Base-by-base conservation (phyloP, 1,284 basidiomycete genomes). In the Melampsora abietis-canadensis region DNA sequence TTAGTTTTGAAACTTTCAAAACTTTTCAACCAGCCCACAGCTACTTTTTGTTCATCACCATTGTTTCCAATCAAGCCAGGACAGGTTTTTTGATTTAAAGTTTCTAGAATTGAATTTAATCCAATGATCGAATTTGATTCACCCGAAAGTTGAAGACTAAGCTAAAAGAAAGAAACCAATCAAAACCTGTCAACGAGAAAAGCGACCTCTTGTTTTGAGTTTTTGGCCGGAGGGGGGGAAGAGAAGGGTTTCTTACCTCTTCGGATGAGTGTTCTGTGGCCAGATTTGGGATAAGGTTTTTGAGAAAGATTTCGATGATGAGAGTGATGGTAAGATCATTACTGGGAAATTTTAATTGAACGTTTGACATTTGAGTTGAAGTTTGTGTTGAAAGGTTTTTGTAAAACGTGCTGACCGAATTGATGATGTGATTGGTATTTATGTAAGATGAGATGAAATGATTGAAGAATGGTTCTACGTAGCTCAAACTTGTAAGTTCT, bases 251-350 rank as follows among this genome's bases (percentile, higher is more conserved):
- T 8, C 51, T 19, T 27, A 54, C 51, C 51, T 54, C 51, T 54
- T 6, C 2, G 4, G 51, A 54, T 54, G n/a, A 21, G 8, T 5
- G 10, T 54, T 54, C 19, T 4, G 4, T 21, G 4, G 21, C 51
- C 51, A 54, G 21, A 8, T 54, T 27, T n/a, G 68, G 60, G n/a
- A 31, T n/a, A 40, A 37, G 15, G n/a, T 19, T 10, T 40, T 70
- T 70, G 44, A 70, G 68, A 21, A 70, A 70, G 6, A 70, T 40
- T 31, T 62, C 44, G 44, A 37, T 17, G 21, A 70, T 34, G 40
- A 70, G 68, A 37, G 59, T 34, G 40, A 40, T 46, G 61, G 63
- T 61, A 66, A 37, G 59, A 62, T 60, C 47, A 30, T 27, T 60
- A 51, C 30, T 48, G 37, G 40, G 76, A 67, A 24, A 37, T 37